Evolutionary conservation across 2,329 filamentous ascomycete species (phyloP), one percentile per base, ranked within the genome.

Genomic region (Penicillium sp.): DNA sequence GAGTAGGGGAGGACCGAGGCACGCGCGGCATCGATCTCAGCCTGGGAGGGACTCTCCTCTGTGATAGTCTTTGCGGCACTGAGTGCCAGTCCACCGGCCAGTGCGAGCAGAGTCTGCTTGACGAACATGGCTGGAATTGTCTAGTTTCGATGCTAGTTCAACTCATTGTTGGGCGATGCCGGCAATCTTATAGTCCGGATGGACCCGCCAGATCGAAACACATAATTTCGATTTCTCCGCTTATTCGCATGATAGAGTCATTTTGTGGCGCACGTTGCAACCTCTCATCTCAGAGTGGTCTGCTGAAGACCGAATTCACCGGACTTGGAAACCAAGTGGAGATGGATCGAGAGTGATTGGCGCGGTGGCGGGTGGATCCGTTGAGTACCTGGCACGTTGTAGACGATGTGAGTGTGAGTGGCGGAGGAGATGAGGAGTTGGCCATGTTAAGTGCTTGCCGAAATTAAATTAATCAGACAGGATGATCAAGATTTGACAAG

Each of bases 1-100:
- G 76, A 80, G 45, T 66, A 66, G 2, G 80, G 80, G 55, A 73
- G 68, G 8, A 77, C 79, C 2, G 76, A 82, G 9, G 79, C 78
- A 10, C 52, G 54, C n/a, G 61, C 55, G 4, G 51, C 51, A 25
- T 53, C 38, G 30, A 64, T 57, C 40, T 60, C 51, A 4, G 56
- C 41, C 6, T 55, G 45, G 23, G 54, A 46, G 12, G 57, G 55
- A 25, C 60, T 47, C 29, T 54, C 35, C 18, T 47, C 44, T 6
- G 54, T 54, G 30, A 43, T 48, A 25, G 50, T 54, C 44, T 58
- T 52, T 29, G 57, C 57, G 28, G 46, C 36, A 33, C 46, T 51
- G 31, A 56, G 29, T 35, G 55, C 49, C 32, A 61, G 32, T 27
- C 50, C 41, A 28, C 49, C 35, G 30, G 55, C 34, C 17, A 51